Evolutionary conservation across 768 basidiomycete genomes (phyloP).

Genomic region (Pulveroboletus sp.): DNA sequence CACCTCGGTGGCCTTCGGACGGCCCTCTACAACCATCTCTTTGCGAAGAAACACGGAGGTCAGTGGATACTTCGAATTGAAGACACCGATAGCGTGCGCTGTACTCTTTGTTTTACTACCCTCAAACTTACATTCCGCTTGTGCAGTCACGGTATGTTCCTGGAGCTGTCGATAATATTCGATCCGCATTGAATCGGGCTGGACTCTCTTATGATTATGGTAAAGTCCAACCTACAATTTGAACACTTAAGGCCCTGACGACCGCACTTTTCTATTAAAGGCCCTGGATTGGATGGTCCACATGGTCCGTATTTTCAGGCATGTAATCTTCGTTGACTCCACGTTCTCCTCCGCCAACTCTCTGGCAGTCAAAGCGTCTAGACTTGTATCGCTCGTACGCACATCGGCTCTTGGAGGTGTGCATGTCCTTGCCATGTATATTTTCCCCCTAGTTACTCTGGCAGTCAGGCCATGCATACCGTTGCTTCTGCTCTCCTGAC

Average conservation of each 20-base stretch:
- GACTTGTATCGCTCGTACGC: constrained; percentile 79
- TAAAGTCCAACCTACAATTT: constrained; percentile 28
- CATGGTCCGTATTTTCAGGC: constrained; percentile 89
- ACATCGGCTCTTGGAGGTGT: constrained; percentile 69
- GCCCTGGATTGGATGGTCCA: constrained; percentile 70
- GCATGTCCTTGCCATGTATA: constrained; percentile 1
- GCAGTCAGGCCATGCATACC: constrained; percentile 85
- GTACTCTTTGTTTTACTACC: not conserved
- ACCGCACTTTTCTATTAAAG: constrained; percentile 35
- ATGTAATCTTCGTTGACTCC: not conserved
- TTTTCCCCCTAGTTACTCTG: not conserved
- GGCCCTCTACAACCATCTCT: constrained; percentile 87
- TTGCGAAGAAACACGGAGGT: constrained; percentile 75
- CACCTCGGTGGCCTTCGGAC: constrained; percentile 95
- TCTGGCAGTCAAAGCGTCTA: constrained; percentile 75
- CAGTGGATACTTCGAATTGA: constrained; percentile 92
- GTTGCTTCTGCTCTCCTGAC: constrained; percentile 87
- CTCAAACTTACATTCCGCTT: not conserved
- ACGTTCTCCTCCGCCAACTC: not conserved
- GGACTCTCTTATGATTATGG: constrained; percentile 90
- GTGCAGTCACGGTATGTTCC: constrained; percentile 72
- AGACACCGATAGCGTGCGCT: constrained; percentile 87
- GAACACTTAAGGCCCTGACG: constrained; percentile 1
- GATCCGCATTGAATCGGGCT: constrained; percentile 80
- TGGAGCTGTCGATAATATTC: constrained; percentile 79